Base-by-base conservation (phyloP, 805 yeast species). In the Tetrapisispora fleetii region DNA sequence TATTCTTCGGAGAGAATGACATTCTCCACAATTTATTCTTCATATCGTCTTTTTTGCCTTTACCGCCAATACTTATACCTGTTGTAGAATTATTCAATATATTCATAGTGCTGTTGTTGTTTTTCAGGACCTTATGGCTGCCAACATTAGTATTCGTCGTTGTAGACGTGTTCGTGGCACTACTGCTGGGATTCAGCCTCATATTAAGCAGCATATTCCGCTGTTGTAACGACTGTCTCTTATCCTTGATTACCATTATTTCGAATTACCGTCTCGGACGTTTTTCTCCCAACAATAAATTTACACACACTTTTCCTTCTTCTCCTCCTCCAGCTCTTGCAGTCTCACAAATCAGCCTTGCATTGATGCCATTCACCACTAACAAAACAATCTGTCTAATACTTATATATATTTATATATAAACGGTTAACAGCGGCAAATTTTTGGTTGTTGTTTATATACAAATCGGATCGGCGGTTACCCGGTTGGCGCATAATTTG, bases 201-300 rank as follows among this genome's bases (percentile, higher is more conserved):
- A 59, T 54, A 21, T 55, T 54, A 14, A 59, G 46, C 41, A 59
- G 45, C 43, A 55, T 50, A 41, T 57, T 59, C 18, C 61, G 52
- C 48, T 59, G 62, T 22, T 52, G 52, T 27, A 58, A 47, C 5
- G 63, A 57, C 28, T 54, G 55, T 32, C 60, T 48, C 30, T 58
- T 53, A 17, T 51, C 38, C 43, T 43, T 43, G 5, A 28, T 24
- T 3, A 51, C 41, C 46, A 43, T 43, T 21, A 4, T 14, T 10
- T 19, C 16, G 28, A 24, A 8, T 24, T 24, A 24, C 28, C 28
- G 28, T 4, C 28, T 11, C 18, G 11, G n/a, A n/a, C n/a, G n/a
- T n/a, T n/a, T n/a, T n/a, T n/a, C n/a, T n/a, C n/a, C n/a, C n/a
- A n/a, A n/a, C n/a, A n/a, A n/a, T n/a, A n/a, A n/a, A n/a, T n/a